Percentiles rank a stretch among this genome's conserved stretches.
These are phyloP conservation scores for Edaphochlamys debaryana DNA, from an alignment of 139 green algal genomes.

Conservation along the genomic window DNA sequence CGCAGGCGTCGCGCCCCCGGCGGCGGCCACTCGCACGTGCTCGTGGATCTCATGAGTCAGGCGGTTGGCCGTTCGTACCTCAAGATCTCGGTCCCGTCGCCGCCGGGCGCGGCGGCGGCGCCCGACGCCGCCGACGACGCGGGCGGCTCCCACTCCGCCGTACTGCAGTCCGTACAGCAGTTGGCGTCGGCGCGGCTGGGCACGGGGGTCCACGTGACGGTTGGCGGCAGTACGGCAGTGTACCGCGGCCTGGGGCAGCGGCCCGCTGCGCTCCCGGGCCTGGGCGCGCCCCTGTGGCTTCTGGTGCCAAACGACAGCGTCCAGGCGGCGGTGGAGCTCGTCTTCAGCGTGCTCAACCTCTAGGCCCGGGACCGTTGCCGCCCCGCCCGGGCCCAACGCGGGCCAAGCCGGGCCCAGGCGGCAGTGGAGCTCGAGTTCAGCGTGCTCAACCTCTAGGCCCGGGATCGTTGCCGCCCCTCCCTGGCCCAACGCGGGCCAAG, in stretches of 20 bases:
- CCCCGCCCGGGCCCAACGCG: no score
- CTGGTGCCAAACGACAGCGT: constrained; percentile 30
- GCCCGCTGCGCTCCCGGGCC: neutral
- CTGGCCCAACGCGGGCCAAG: no score
- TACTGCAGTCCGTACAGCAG: constrained; percentile 13
- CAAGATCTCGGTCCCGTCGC: neutral
- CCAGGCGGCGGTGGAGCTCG: constrained; percentile 27
- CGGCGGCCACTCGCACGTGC: neutral
- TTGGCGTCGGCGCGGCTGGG: constrained; percentile 16
- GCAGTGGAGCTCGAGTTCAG: no score
- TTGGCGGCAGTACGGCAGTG: constrained; percentile 14
- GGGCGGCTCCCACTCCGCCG: neutral
- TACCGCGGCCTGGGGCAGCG: constrained; percentile 7
- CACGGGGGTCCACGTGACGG: neutral
- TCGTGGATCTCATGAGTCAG: constrained; percentile 15
- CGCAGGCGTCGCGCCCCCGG: neutral
- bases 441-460: no score
- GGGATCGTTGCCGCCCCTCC: no score
- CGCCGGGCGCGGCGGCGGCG: neutral
- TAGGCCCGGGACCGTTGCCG: no score
- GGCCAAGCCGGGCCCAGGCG: no score
- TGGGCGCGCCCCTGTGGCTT: constrained; percentile 21
- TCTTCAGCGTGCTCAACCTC: constrained; percentile 7
- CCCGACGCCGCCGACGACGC: neutral
- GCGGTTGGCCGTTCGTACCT: constrained; percentile 18